Evolutionary conservation across 129 eudicot species (phyloP), one percentile per base, ranked within the genome.

Genomic region (Centaurea solstitialis): DNA sequence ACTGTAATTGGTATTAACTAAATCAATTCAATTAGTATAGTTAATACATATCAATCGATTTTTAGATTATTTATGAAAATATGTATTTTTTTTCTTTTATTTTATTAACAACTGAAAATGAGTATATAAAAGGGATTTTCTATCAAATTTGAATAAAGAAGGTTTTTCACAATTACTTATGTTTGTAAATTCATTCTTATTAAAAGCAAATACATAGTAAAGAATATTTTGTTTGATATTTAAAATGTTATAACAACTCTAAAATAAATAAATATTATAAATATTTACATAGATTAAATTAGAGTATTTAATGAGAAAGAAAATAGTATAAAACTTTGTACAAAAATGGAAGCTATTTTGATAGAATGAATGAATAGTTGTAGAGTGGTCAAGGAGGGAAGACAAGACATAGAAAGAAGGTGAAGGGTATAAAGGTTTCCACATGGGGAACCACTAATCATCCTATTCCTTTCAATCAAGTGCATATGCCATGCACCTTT

Each of bases 361-460:
- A 57, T n/a, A 7, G 47, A 7, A 7, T 8, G 47, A 8, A 7
- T 7, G 22, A 8, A 62, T 61, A 20, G 23, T 9, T 17, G 66
- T 59, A 59, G 66, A 12, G 75, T 81, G 69, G 74, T 73, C 24
- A 67, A 81, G 33, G 21, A 30, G 59, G 41, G 70, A 30, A 53
- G 83, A 66, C 76, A 47, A 78, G 10, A 37, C 35, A 23, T 39
- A 68, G 28, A 35, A 67, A 62, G 77, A 66, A 73, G 79, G 72
- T 68, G 77, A 45, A 80, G 10, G 59, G 17, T 72, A 73, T 61
- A 81, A 77, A 64, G 77, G 77, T 41, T 79, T 75, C 74, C 87
- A 88, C 91, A 79, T 85, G 91, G 84, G 80, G 82, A 87, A 79
- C 86, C 82, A 87, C 57, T 85, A 74, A 84, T 85, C 11, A 81